Conservation (phyloP, 768 basidiomycete species). For the Kondoa subrosea region DNA sequence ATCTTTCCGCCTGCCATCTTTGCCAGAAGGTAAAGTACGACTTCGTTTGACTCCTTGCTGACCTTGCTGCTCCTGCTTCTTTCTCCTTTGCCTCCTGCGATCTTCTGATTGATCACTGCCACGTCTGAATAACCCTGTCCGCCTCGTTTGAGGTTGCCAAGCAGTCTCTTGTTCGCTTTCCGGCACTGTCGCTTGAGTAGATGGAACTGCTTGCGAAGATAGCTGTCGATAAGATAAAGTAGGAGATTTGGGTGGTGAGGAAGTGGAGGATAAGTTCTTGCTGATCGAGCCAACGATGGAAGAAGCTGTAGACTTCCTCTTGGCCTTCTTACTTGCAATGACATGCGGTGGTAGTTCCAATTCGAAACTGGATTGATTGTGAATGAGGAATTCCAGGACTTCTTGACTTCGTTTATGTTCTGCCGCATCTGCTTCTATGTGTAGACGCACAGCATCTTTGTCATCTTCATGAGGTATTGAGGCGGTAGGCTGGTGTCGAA, state of each 20-base stretch:
- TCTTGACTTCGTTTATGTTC: slow-evolving; percentile 76
- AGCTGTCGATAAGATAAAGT: not conserved
- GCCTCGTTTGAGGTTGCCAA: not conserved
- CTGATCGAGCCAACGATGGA: slow-evolving; percentile 1
- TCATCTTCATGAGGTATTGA: slow-evolving; percentile 16
- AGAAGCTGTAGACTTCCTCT: not conserved
- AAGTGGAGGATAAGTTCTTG: not conserved
- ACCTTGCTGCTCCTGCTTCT: slow-evolving; percentile 6
- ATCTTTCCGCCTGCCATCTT: not conserved
- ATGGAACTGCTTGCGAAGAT: not conserved
- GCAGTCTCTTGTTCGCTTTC: not conserved
- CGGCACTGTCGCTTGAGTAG: not conserved
- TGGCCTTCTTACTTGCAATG: not conserved
- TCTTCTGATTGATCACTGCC: slow-evolving; percentile 6
- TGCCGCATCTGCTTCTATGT: slow-evolving; percentile 43
- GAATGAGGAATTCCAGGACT: slow-evolving; percentile 87
- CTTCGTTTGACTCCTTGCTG: slow-evolving; percentile 3
- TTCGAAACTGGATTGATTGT: slow-evolving; percentile 79
- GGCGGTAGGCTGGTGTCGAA: slow-evolving; percentile 49
- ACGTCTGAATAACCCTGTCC: not conserved
- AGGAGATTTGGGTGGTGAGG: not conserved
- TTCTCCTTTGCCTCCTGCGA: slow-evolving; percentile 12
- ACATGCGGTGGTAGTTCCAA: slow-evolving; percentile 6
- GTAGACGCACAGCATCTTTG: not conserved
- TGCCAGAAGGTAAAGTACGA: not conserved